Conservation (phyloP, 768 basidiomycete species). For the Calocybe cyanea region DNA sequence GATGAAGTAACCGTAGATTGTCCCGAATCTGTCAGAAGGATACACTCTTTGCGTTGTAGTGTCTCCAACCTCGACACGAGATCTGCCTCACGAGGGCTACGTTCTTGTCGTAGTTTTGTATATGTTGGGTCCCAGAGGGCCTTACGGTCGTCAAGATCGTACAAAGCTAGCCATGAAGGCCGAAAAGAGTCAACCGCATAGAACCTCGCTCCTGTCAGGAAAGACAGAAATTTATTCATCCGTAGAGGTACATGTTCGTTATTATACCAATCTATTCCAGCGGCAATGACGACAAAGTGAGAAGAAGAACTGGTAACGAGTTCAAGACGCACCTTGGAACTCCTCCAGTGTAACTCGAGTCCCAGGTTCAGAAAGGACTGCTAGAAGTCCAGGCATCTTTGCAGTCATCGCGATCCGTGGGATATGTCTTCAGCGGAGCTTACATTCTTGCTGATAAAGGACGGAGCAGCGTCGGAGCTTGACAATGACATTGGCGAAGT, state of each 20-base stretch:
- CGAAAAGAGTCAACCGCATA: conserved; percentile 28
- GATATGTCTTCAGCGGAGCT: neutral
- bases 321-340: conserved; percentile 41
- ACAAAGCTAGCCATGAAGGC: conserved; percentile 47
- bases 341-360: conserved; percentile 37
- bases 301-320: neutral
- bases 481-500: too few relatives aligned
- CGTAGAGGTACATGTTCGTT: conserved; percentile 53
- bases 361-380: conserved; percentile 45
- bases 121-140: conserved; percentile 41
- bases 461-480: too few relatives aligned
- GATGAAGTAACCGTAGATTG: conserved; percentile 27
- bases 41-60: conserved; percentile 41
- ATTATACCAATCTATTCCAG: conserved; percentile 48
- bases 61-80: conserved; percentile 38
- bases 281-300: neutral
- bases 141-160: conserved; percentile 40
- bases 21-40: conserved; percentile 31
- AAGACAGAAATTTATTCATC: conserved; percentile 39
- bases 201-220: conserved; percentile 47
- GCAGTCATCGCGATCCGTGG: neutral
- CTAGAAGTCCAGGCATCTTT: conserved; percentile 44
- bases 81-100: conserved; percentile 39
- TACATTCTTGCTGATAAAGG: too few relatives aligned
- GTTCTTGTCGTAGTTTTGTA: conserved; percentile 38